Percentiles rank a stretch among this genome's conserved stretches.
phyloP scores from a whole-genome alignment of 2,329 filamentous ascomycete species.

The Alternaria rosae region DNA sequence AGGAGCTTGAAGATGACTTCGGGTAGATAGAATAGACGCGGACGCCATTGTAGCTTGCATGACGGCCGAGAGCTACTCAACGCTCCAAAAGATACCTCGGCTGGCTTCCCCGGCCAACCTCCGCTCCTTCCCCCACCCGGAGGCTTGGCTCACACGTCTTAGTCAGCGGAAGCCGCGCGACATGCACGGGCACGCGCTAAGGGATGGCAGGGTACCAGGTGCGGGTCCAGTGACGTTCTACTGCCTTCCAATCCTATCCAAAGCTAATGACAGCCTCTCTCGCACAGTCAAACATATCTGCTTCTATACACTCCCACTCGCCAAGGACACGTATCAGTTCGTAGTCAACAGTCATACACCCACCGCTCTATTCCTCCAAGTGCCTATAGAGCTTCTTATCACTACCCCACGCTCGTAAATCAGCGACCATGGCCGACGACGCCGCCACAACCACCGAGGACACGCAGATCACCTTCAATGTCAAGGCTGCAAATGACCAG shows the following conservation, averaged over 20 bases:
- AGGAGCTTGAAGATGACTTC: neutral
- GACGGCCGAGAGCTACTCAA: slow-evolving; percentile 7
- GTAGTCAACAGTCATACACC: neutral
- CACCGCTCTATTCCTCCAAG: neutral
- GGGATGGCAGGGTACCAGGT: slow-evolving; percentile 12
- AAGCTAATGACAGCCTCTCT: slow-evolving; percentile 12
- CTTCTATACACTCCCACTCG: slow-evolving; percentile 7
- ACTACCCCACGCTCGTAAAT: slow-evolving; percentile 14
- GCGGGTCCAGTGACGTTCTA: slow-evolving; percentile 37
- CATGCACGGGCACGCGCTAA: slow-evolving; percentile 22
- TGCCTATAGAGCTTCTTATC: slow-evolving; percentile 4
- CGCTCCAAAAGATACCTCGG: slow-evolving; percentile 16
- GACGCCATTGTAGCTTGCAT: slow-evolving; percentile 2
- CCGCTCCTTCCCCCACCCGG: slow-evolving; percentile 7
- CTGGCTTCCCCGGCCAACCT: slow-evolving; percentile 7
- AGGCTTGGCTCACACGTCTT: neutral
- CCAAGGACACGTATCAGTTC: slow-evolving; percentile 8
- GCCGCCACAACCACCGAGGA: slow-evolving; percentile 64
- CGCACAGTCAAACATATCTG: slow-evolving; percentile 11
- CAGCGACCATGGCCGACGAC: slow-evolving; percentile 69
- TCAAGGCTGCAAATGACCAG: slow-evolving; percentile 94
- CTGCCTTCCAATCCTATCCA: slow-evolving; percentile 37
- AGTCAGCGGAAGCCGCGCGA: slow-evolving; percentile 11
- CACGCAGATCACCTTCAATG: slow-evolving; percentile 88
- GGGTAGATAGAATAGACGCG: neutral